Base-by-base conservation (phyloP, 192 early-diverging fungal species). In the Entomortierella parvispora region DNA sequence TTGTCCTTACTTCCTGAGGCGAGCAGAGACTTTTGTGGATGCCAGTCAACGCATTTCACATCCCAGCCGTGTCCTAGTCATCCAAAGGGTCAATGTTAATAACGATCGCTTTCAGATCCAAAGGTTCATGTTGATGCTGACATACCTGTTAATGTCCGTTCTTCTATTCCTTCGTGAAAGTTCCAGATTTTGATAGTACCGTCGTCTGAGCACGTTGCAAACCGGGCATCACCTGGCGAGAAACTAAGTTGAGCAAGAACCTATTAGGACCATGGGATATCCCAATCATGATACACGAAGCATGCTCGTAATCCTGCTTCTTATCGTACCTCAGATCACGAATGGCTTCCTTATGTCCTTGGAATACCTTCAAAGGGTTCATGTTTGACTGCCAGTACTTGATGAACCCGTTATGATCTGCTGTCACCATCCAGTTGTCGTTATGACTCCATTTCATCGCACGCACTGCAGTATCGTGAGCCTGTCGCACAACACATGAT, bases 381-480 rank as follows among this genome's bases (percentile, higher is more conserved):
- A 99, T 90, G 65, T 97, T 98, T 29, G 91, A 92, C 81, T 96
- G 93, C 96, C 96, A 99, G 78, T 98, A 99, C 77, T 99, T 99
- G 62, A 99, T 94, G 18, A 92, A 81, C 31, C 97, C 97, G 29
- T 87, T 85, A 56, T 96, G 91, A 71, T 97, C 97, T 4, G 91
- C 95, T 17, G 91, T 94, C 4, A 99, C 90, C 86, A 99, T 90
- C 94, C 94, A 99, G 51, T 95, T 92, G 42, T 93, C 93, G 64
- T 97, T 94, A 71, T 95, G 96, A 23, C 93, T 94, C 97, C 97
- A 99, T 55, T 92, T 86, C 97, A 99, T 97, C 25, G 90, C 85
- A 43, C 96, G 91, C 4, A 99, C 92, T n/a, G 97, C 93, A 37
- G 87, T 90, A 58, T 97, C 96, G 80, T 99, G 97, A 2, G 97